Evolutionary conservation across 306 rosid genomes (phyloP), one percentile per base, ranked within the genome.

Genomic region (Medicago arabica): DNA sequence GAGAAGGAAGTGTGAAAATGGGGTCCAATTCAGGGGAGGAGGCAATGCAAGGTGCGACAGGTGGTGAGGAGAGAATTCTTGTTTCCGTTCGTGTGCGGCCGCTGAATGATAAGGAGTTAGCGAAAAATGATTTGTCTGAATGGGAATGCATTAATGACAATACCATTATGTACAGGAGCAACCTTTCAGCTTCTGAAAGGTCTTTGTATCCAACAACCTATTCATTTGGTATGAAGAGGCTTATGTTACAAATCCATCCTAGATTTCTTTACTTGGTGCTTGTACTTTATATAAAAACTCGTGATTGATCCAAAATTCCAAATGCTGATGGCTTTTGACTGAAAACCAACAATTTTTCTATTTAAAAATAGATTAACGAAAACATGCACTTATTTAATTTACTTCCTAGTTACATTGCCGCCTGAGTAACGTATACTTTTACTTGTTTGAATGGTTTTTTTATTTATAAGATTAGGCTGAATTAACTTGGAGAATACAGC

Each of bases 71-170:
- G 89, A 92, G 87, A 85, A 95, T 92, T 67, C 73, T 70, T 38
- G 98, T 95, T 79, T 92, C 98, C 34, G 90, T 95, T 84, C 90
- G 98, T 72, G 74, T 95, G 65, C 86, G 97, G 46, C 98, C 98
- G 79, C 76, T 92, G 85, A 92, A 83, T 19, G 90, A 86, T 78
- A 95, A 86, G 92, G 97, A 94, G 81, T 25, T 81, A 51, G 47
- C 75, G 1, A 92, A 80, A 81, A 70, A 86, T 67, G 97, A 92
- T 82, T 85, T 87, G n/a, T 89, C 95, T 8, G 98, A 95, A 54
- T 95, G 97, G 98, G 98, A 92, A 86, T 90, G 97, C 84, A 85
- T 88, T 77, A 90, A 87, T 78, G 92, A 90, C 46, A 83, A 81
- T 71, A 86, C 97, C 68, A 72, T 95, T 89, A 81, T 90, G 75